These are phyloP conservation scores for Huntiella abstrusa DNA, from an alignment of 2,329 filamentous ascomycete genomes.

Conservation along the genomic window DNA sequence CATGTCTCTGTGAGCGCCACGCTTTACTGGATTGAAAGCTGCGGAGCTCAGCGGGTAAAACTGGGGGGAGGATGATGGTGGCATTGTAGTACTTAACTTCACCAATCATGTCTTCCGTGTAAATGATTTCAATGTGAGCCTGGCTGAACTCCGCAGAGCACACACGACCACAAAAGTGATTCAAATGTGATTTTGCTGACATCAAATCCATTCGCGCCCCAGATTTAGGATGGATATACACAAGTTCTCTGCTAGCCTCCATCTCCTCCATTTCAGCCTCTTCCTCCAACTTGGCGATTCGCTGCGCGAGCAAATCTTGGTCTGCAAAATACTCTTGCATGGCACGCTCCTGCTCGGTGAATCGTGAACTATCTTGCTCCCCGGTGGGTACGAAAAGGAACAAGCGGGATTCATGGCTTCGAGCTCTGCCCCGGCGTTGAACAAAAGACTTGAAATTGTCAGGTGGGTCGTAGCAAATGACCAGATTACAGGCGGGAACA, in stretches of 20 bases:
- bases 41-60: constrained; percentile 33
- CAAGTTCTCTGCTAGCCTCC: constrained; percentile 13
- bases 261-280: constrained; percentile 12
- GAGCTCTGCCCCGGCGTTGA: constrained; percentile 34
- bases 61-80: constrained; percentile 51
- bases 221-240: constrained; percentile 23
- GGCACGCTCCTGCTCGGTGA: constrained; percentile 45
- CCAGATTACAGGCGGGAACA: constrained; percentile 42
- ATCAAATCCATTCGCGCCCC: constrained; percentile 52
- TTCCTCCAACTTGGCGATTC: constrained; percentile 30
- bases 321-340: constrained; percentile 55
- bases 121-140: constrained; percentile 47
- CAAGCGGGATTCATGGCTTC: constrained; percentile 32
- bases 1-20: constrained; percentile 55
- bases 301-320: constrained; percentile 32
- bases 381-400: constrained; percentile 22
- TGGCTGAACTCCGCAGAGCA: constrained; percentile 41
- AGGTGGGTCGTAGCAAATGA: constrained; percentile 36
- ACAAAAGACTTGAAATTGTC: constrained; percentile 37
- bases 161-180: constrained; percentile 59
- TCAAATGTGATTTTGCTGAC: constrained; percentile 55
- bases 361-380: constrained; percentile 19
- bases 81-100: constrained; percentile 24
- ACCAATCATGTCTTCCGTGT: constrained; percentile 20
- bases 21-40: constrained; percentile 31